Evolutionary conservation across 2,329 filamentous ascomycete species (phyloP), one percentile per base, ranked within the genome.

Genomic region (Aureobasidium melanogenum): DNA sequence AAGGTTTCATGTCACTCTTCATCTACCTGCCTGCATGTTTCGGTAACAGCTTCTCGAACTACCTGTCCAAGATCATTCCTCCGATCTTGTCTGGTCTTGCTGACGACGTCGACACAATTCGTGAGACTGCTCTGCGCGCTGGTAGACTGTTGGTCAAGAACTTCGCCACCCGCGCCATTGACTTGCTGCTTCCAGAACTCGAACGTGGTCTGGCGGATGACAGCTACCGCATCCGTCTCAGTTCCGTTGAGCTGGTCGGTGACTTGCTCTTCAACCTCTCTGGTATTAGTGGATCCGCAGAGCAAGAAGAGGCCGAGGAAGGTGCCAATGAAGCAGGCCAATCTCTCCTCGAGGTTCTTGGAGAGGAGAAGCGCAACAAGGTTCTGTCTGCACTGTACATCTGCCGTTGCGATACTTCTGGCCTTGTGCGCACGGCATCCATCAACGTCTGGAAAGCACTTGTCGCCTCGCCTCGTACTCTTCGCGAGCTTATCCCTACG

Each of bases 21-120:
- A 97, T 99, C 67, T 99, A 97, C 83, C 85, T 99, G 77, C 94
- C 94, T 14, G 94, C 96, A 58, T 99, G 94, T 77, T 99, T 99
- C 69, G 94, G 94, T 70, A 99, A 99, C 81, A 96, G 92, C 74
- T 99, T 99, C 71, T 88, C 94, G 67, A 91, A 91, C 71, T 99
- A 99, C 71, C 87, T 99, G 64, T 90, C 87, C 76, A 91, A 87
- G 72, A 96, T 99, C 69, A 96, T 99, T 68, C 95, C 94, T 19
- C 89, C 94, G 22, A 97, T 99, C 69, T 81, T 99, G 65, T 86
- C 91, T 66, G 95, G 95, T 69, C 82, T 99, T 73, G 95, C 94
- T 36, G 94, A 99, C 72, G 94, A 99, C 69, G 81, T 97, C 58
- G 94, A 99, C 73, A 92, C 92, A 1, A 99, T 99, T 69, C 88